phyloP scores from a whole-genome alignment of 1,139 yeast species.

The Debaryomyces sp. region DNA sequence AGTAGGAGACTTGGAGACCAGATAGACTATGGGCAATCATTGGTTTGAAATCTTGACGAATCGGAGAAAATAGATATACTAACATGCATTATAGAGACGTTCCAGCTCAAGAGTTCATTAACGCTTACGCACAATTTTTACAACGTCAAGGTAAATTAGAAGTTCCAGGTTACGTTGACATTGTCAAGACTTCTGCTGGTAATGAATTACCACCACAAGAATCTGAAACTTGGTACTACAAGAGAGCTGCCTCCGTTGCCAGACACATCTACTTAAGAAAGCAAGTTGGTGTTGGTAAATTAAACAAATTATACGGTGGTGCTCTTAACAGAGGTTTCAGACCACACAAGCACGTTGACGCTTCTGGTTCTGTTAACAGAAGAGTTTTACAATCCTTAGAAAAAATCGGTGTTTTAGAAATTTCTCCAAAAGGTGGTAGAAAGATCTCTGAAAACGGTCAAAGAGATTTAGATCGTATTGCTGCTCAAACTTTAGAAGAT shows the following conservation, averaged over 20 bases:
- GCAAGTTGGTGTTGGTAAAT: constrained; percentile 99
- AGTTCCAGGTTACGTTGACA: constrained; percentile 99
- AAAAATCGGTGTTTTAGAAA: constrained; percentile 96
- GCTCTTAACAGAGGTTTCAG: constrained; percentile 99
- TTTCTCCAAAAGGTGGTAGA: constrained; percentile 99
- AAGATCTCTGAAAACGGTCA: constrained; percentile 99
- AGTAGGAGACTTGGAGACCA: not conserved
- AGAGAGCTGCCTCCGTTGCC: constrained; percentile 99
- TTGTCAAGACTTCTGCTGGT: constrained; percentile 99
- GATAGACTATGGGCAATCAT: constrained; percentile 1
- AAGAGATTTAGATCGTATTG: constrained; percentile 99
- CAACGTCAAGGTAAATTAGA: constrained; percentile 99
- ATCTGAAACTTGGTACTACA: constrained; percentile 99
- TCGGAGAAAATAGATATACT: constrained; percentile 27
- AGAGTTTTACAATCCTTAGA: constrained; percentile 96
- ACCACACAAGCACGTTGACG: constrained; percentile 98
- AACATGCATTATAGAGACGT: constrained; percentile 77
- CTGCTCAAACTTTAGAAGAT: constrained; percentile 97
- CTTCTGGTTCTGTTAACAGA: constrained; percentile 99
- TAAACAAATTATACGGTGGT: constrained; percentile 99
- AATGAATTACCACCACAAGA: constrained; percentile 99
- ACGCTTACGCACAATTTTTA: constrained; percentile 99
- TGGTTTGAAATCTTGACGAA: not conserved
- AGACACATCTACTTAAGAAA: constrained; percentile 99
- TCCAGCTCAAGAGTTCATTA: constrained; percentile 99